Evolutionary conservation across 768 basidiomycete species (phyloP).

Genomic region (Tephrocybe sp.): DNA sequence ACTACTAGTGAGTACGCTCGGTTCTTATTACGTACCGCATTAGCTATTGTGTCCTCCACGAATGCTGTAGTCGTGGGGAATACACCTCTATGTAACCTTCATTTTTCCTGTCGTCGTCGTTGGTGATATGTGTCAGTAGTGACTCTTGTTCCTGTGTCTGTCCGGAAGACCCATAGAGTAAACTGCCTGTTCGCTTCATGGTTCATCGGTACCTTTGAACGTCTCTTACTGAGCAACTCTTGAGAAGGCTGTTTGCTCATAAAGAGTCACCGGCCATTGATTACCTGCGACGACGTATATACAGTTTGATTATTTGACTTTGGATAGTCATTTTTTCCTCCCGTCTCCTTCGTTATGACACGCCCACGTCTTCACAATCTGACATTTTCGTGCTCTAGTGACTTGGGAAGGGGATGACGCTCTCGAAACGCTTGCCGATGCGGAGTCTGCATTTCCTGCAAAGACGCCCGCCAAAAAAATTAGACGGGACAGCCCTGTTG

Average conservation of each 20-base stretch:
- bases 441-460: slow-evolving; percentile 28
- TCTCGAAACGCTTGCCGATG: slow-evolving; percentile 43
- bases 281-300: slow-evolving; percentile 14
- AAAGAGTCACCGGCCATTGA: slow-evolving; percentile 19
- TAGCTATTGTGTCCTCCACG: slow-evolving; percentile 26
- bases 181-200: slow-evolving; percentile 18
- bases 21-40: slow-evolving; percentile 29
- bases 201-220: slow-evolving; percentile 21
- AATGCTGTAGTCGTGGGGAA: slow-evolving; percentile 35
- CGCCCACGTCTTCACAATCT: slow-evolving; percentile 16
- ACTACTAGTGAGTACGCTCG: slow-evolving; percentile 76
- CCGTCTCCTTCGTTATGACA: slow-evolving; percentile 5
- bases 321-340: slow-evolving; percentile 11
- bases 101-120: slow-evolving; percentile 15
- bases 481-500: slow-evolving; percentile 19
- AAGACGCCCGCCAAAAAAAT: slow-evolving; percentile 25
- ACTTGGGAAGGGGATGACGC: slow-evolving; percentile 71
- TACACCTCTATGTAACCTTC: slow-evolving; percentile 32
- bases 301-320: slow-evolving; percentile 4
- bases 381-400: slow-evolving; percentile 44
- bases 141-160: slow-evolving; percentile 14
- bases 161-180: slow-evolving; percentile 20
- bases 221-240: slow-evolving; percentile 21
- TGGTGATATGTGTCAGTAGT: slow-evolving; percentile 19
- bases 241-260: slow-evolving; percentile 24